Percentiles rank a stretch among this genome's conserved stretches.
Evolutionary conservation across 345 rosid genomes (phyloP).

Genomic region (Anacardium occidentale): DNA sequence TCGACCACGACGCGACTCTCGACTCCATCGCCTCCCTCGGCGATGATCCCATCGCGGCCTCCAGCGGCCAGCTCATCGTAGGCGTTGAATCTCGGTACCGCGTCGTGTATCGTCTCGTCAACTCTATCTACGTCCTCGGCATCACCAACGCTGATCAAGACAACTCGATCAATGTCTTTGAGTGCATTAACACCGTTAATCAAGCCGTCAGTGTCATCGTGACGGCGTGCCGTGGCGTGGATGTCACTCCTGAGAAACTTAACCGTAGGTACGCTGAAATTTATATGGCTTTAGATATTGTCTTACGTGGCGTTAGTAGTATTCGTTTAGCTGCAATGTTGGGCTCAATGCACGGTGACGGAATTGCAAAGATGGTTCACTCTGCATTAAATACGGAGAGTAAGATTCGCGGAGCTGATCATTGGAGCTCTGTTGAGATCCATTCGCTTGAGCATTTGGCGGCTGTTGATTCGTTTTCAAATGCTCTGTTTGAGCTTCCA

Average conservation of each 20-base stretch:
- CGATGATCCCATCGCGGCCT: constrained; percentile 94
- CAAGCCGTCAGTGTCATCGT: constrained; percentile 96
- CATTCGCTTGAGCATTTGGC: constrained; percentile 69
- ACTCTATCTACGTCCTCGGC: constrained; percentile 89
- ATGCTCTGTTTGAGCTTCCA: constrained; percentile 69
- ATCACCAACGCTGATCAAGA: constrained; percentile 86
- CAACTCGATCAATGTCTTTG: constrained; percentile 83
- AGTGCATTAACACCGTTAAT: constrained; percentile 92
- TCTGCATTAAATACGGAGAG: constrained; percentile 84
- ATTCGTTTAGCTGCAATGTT: constrained; percentile 95
- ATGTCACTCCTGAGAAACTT: constrained; percentile 96
- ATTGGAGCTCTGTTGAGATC: constrained; percentile 58
- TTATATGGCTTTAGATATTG: constrained; percentile 96
- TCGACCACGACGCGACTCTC: constrained; percentile 30
- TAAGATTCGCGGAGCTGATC: constrained; percentile 93
- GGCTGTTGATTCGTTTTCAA: constrained; percentile 60
- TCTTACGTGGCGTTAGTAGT: constrained; percentile 83
- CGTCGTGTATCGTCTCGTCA: constrained; percentile 89
- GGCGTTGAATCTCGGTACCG: constrained; percentile 97
- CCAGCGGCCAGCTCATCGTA: constrained; percentile 92
- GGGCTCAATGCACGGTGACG: constrained; percentile 91
- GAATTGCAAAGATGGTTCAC: constrained; percentile 97
- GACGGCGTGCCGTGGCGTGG: constrained; percentile 98
- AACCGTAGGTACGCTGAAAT: constrained; percentile 88
- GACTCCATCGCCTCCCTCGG: constrained; percentile 67